Base-by-base conservation (phyloP, 106 monocot genomes). In the Dioscorea dumetorum region DNA sequence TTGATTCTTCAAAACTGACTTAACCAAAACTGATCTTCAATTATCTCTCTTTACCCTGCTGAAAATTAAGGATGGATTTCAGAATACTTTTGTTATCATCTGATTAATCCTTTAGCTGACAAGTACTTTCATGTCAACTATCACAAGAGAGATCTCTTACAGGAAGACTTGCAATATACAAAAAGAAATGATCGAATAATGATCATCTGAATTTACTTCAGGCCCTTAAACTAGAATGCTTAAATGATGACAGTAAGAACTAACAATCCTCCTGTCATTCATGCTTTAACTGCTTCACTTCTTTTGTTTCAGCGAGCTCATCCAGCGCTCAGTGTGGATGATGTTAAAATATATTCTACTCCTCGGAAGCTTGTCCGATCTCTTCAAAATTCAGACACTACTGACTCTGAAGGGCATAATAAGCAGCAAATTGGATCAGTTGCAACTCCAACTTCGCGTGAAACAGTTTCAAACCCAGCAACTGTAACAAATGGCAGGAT, bases 351-450 rank as follows among this genome's bases (percentile, higher is more conserved):
- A 57, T 89, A 67, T 58, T 50, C 82, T 16, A 83, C 92, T 14
- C 97, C 97, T 18, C 60, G 87, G 61, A 91, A 80, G 79, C 86
- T 92, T 8, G 67, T 97, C 35, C 66, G 87, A 22, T 88, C 89
- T 21, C 88, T 97, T 54, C 97, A 92, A 68, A 74, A 77, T 70
- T 60, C 72, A 50, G 15, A 22, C 62, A 74, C 68, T 50, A 24
- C 48, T 41, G 73, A 61, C 54, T 61, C 49, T 28, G 49, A 50
- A 62, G 52, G 48, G 60, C 28, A 23, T 41, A 64, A 57, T 31
- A 70, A 66, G 19, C 66, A 57, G 66, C 22, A 65, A 3, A 13
- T 18, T 13, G 60, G 18, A 0, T 41, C 60, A 4, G 16, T 31
- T 48, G 18, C 11, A 28, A 73, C 57, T 48, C 63, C 68, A 24